Base-by-base conservation (phyloP, 768 basidiomycete genomes). In the Boletus sp. region DNA sequence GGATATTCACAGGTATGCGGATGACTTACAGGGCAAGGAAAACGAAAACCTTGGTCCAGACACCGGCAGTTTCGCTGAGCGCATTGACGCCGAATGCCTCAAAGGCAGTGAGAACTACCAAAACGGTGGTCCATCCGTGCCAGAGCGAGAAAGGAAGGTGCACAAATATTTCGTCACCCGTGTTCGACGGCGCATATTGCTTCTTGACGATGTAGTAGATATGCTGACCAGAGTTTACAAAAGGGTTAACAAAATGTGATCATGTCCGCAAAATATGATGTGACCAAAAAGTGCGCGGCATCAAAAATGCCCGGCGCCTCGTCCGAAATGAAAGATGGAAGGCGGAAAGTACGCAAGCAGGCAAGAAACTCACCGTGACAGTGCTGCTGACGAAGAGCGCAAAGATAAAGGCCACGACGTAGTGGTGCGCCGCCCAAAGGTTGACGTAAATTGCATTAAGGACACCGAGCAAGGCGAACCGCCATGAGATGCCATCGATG, bases 141-240 rank as follows among this genome's bases (percentile, higher is more conserved):
- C 89, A 97, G 45, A 98, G 84, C 2, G 90, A 94, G 82, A 98
- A 98, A 3, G 97, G 97, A 17, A 97, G 84, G 71, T 98, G 94
- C 41, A 98, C 80, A 57, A 96, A 94, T 58, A 95, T 69, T 72
- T 97, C 94, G 58, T 96, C 93, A 21, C 77, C 77, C 41, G 79
- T 60, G 55, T 67, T 80, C 63, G 88, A 78, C 27, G 90, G 74
- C 27, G 78, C 70, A 69, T 93, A 85, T 57, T 84, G 81, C 73
- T 93, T 92, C 80, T 96, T 95, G 67, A 98, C 87, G 54, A 90
- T 76, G 68, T 95, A 98, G 76, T 98, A 97, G 70, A 96, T 90
- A 72, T 95, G 93, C 80, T 87, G 37, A 33, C 47, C 50, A 55
- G 9, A 43, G 33, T 54, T 53, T 38, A 27, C 29, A 57, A 34